Conservation (phyloP, 331 rosid species). For the Prunus yedoensis region DNA sequence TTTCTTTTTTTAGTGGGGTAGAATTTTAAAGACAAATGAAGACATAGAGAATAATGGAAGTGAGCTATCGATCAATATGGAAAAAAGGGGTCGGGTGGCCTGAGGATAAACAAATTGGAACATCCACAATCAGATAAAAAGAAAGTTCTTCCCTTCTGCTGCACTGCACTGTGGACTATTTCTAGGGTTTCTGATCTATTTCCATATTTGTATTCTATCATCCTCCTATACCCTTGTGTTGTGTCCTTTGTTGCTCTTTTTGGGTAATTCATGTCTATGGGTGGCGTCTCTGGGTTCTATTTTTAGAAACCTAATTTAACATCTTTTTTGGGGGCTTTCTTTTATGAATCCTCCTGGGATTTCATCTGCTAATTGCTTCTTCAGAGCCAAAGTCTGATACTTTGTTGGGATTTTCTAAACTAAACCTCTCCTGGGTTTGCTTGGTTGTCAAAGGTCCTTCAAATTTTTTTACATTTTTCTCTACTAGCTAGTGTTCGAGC, state of each 20-base stretch:
- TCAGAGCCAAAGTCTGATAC: too few species aligned
- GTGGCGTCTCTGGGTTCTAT: background rate
- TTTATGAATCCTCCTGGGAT: background rate
- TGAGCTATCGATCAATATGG: constrained; percentile 24
- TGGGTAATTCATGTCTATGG: background rate
- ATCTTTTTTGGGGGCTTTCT: background rate
- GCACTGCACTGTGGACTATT: constrained; percentile 12
- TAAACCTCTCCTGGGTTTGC: constrained; percentile 13
- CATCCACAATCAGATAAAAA: constrained; percentile 1
- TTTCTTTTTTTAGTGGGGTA: constrained; percentile 14
- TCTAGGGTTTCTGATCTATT: constrained; percentile 43
- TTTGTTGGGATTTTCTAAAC: too few species aligned
- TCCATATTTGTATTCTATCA: background rate
- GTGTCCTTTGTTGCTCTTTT: background rate
- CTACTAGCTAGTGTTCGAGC: background rate
- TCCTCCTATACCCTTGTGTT: too few species aligned
- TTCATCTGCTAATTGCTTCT: background rate
- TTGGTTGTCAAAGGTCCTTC: background rate
- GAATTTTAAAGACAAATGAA: background rate
- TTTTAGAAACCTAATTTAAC: background rate
- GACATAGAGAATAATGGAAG: constrained; percentile 25
- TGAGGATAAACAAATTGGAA: constrained; percentile 13
- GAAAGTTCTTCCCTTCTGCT: background rate
- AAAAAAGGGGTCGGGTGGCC: constrained; percentile 23
- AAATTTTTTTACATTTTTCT: background rate